A percentile compares a stretch with the other conserved stretches of the same genome.
phyloP scores from a whole-genome alignment of 2,329 filamentous ascomycete species.

The Diaporthe citrichinensis region DNA sequence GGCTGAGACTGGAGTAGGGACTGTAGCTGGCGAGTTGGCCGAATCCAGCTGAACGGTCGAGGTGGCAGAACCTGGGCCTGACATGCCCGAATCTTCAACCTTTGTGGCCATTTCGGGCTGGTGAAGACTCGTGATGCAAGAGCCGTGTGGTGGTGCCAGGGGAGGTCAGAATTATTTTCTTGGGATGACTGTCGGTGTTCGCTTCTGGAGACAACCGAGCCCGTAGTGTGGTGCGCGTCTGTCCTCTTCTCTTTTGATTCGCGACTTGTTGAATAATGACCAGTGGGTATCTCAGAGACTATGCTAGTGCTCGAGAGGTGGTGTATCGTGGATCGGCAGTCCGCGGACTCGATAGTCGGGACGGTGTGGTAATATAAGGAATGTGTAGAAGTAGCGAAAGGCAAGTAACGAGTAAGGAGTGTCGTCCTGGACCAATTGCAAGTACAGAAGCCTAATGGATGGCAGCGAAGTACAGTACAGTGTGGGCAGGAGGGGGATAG shows the following conservation, averaged over 20 bases:
- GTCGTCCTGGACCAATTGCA: constrained; percentile 49
- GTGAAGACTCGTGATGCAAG: constrained; percentile 39
- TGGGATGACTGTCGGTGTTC: constrained; percentile 20
- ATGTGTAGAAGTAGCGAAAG: constrained; percentile 38
- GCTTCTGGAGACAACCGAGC: constrained; percentile 16
- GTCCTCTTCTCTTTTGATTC: not conserved
- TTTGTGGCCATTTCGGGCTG: constrained; percentile 54
- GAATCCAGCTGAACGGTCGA: constrained; percentile 50
- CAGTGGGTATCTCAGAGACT: constrained; percentile 23
- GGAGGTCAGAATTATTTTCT: constrained; percentile 27
- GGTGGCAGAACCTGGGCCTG: constrained; percentile 39
- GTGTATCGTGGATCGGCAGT: constrained; percentile 28
- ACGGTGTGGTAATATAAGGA: constrained; percentile 35
- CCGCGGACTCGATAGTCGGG: constrained; percentile 28
- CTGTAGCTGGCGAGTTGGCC: constrained; percentile 54
- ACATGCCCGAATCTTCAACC: constrained; percentile 47
- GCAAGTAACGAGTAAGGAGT: constrained; percentile 53
- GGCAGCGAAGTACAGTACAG: constrained; percentile 38
- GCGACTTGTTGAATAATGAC: constrained; percentile 9
- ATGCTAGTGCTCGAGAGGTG: constrained; percentile 20
- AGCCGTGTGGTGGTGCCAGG: constrained; percentile 42
- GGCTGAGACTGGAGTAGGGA: constrained; percentile 57
- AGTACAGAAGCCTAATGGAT: constrained; percentile 44
- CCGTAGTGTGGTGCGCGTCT: constrained; percentile 4
- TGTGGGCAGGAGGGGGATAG: constrained; percentile 41